phyloP scores from a whole-genome alignment of 2,329 filamentous ascomycete species.

The Pseudogymnoascus sp. region DNA sequence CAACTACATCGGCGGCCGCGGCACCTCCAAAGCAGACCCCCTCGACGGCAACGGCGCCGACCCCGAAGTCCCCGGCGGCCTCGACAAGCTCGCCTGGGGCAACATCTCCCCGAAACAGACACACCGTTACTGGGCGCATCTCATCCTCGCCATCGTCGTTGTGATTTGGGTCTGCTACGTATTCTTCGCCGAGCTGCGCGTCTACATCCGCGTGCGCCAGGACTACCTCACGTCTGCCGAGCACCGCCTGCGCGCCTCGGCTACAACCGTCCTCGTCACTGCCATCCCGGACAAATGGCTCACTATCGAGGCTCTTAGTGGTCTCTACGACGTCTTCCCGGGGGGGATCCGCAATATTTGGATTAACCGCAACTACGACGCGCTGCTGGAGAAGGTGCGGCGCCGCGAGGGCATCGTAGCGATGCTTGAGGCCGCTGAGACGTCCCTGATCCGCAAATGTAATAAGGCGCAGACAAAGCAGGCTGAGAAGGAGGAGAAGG shows the following conservation, averaged over 20 bases:
- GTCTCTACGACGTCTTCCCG: constrained; percentile 90
- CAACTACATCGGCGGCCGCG: constrained; percentile 65
- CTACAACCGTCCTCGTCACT: constrained; percentile 89
- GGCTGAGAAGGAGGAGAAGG: constrained; percentile 16
- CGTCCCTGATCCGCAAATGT: constrained; percentile 69
- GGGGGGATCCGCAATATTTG: constrained; percentile 93
- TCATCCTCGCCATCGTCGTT: constrained; percentile 68
- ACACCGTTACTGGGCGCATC: constrained; percentile 72
- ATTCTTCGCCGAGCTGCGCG: constrained; percentile 75
- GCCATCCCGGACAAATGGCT: constrained; percentile 90
- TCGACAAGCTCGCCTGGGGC: constrained; percentile 81
- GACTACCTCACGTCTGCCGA: constrained; percentile 92
- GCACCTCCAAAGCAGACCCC: constrained; percentile 27
- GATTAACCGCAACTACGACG: constrained; percentile 85
- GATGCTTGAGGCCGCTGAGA: constrained; percentile 73
- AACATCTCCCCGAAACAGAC: constrained; percentile 65
- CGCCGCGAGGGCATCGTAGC: constrained; percentile 63
- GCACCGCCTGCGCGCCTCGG: constrained; percentile 85
- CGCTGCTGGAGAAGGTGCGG: constrained; percentile 76
- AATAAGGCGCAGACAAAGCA: constrained; percentile 73
- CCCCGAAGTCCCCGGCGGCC: constrained; percentile 41
- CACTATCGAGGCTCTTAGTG: constrained; percentile 68
- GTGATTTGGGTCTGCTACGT: constrained; percentile 80
- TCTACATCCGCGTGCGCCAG: constrained; percentile 89
- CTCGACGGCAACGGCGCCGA: constrained; percentile 23